A percentile compares a stretch with the other conserved stretches of the same genome.
These are phyloP conservation scores for Clitopilus passeckerianus DNA, from an alignment of 768 basidiomycete genomes.

Conservation along the genomic window DNA sequence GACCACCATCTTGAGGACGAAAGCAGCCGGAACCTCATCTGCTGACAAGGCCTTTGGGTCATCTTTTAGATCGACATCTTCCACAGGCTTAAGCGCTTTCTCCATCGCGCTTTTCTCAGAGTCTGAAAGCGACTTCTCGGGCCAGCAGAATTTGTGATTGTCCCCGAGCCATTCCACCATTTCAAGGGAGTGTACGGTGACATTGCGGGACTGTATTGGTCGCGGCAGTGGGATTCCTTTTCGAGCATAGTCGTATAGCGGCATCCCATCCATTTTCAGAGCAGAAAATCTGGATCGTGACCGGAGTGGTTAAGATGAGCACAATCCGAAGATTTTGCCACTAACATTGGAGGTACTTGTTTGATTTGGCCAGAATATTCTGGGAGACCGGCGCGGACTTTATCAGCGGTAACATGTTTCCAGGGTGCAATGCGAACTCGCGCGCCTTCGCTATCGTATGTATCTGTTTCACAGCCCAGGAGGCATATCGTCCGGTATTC, in stretches of 20 bases:
- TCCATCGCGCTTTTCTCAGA: conserved; percentile 70
- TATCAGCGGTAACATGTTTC: conserved; percentile 77
- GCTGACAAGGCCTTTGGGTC: conserved; percentile 24
- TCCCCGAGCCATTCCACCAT: conserved; percentile 73
- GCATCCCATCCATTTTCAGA: conserved; percentile 96
- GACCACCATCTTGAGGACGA: conserved; percentile 88
- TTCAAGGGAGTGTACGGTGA: conserved; percentile 77
- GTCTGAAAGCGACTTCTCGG: conserved; percentile 59
- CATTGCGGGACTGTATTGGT: conserved; percentile 84
- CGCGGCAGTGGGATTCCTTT: conserved; percentile 87
- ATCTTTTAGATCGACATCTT: conserved; percentile 34
- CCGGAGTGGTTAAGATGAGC: background rate
- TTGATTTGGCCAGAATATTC: conserved; percentile 83
- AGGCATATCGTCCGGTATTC: conserved; percentile 90
- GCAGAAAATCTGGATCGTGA: conserved; percentile 78
- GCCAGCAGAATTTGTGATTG: conserved; percentile 76
- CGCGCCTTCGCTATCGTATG: conserved; percentile 88
- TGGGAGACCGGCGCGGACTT: conserved; percentile 63
- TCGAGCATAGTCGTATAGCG: conserved; percentile 93
- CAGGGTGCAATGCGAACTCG: conserved; percentile 74
- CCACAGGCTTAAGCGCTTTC: conserved; percentile 51
- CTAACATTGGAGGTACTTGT: conserved; percentile 90
- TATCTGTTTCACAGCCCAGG: conserved; percentile 91
- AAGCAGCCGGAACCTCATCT: conserved; percentile 59
- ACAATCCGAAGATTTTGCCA: background rate